A percentile compares a stretch with the other conserved stretches of the same genome.
phyloP scores from a whole-genome alignment of 1,284 basidiomycete genomes.

The Sanguinoderma infundibulare region DNA sequence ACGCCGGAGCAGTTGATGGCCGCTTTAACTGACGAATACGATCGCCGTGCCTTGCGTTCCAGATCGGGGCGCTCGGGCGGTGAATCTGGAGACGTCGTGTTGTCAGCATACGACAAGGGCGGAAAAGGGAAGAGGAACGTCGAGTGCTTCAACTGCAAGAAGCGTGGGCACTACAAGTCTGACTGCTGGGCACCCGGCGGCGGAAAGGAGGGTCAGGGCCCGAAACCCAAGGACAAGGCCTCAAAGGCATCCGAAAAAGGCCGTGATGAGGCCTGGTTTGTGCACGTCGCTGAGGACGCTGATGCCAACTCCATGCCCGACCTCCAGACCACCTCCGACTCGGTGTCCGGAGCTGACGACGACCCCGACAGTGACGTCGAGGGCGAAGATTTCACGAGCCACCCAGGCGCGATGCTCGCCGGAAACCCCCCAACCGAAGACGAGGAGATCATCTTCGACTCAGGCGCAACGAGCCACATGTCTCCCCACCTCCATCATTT shows the following conservation, averaged over 20 bases:
- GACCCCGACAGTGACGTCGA: neutral
- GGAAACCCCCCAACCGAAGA: neutral
- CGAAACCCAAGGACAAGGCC: conserved; percentile 20
- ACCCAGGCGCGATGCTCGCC: neutral
- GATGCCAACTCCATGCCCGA: conserved; percentile 5
- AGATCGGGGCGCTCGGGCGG: conserved; percentile 1
- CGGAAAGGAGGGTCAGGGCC: conserved; percentile 30
- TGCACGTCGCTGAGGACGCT: neutral
- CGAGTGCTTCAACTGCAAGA: conserved; percentile 31
- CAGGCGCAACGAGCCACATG: too few relatives aligned
- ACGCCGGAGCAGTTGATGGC: conserved; percentile 21
- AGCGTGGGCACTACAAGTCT: conserved; percentile 27
- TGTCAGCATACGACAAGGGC: conserved; percentile 10
- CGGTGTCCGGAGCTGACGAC: neutral
- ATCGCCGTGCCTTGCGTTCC: conserved; percentile 8
- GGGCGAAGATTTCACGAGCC: neutral
- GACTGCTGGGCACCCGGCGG: conserved; percentile 37
- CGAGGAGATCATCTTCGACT: too few relatives aligned
- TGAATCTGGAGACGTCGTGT: conserved; percentile 6
- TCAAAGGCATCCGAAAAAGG: conserved; percentile 7
- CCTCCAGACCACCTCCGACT: conserved; percentile 3
- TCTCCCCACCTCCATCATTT: conserved; percentile 40
- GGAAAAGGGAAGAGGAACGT: conserved; percentile 13
- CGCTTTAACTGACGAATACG: conserved; percentile 21
- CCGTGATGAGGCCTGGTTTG: conserved; percentile 12